Base-by-base conservation (phyloP, 768 basidiomycete genomes). In the Xerocomellus dryophilus region DNA sequence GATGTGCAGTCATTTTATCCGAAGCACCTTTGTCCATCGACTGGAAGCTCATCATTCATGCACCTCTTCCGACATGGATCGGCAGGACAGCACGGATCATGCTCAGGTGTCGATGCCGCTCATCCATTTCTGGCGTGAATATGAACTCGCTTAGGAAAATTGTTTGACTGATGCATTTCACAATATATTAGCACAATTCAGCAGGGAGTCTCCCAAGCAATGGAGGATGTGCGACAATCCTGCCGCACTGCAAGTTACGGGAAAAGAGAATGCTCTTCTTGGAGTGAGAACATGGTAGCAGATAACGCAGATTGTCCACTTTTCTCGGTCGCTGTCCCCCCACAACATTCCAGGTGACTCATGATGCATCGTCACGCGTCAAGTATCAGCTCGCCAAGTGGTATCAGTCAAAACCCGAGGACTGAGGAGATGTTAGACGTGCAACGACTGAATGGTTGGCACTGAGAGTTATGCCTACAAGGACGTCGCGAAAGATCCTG, bases 41-140 rank as follows among this genome's bases (percentile, higher is more conserved):
- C 50, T 73, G 72, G 72, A 71, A 72, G 54, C 61, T 75, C 27
- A 57, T 71, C 15, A 67, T 75, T n/a, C 76, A 76, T 57, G 57
- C 27, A 9, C 27, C 27, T 29, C 27, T 25, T 29, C 27, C 27
- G 9, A 68, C 66, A 7, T 75, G 74, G 74, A 65, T 77, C 17
- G 56, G 44, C 54, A 55, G 53, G 47, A 61, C 41, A 27, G 61
- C 51, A 31, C 55, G 54, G 3, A 56, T 64, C 15, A 56, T 57
- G 25, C 47, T 66, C 18, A 15, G 58, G 59, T 17, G 25, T 25
- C 25, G 61, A 58, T 36, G 61, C 54, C 8, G 53, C 56, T 25
- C 63, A 62, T 59, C 55, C 66, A 23, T 69, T 66, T 54, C 50
- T 29, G 29, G 9, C 29, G 29, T 29, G 29, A 29, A 54, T 52